Evolutionary conservation across 495 filamentous ascomycete genomes (phyloP).

Genomic region (Talaromyces proteolyticus): DNA sequence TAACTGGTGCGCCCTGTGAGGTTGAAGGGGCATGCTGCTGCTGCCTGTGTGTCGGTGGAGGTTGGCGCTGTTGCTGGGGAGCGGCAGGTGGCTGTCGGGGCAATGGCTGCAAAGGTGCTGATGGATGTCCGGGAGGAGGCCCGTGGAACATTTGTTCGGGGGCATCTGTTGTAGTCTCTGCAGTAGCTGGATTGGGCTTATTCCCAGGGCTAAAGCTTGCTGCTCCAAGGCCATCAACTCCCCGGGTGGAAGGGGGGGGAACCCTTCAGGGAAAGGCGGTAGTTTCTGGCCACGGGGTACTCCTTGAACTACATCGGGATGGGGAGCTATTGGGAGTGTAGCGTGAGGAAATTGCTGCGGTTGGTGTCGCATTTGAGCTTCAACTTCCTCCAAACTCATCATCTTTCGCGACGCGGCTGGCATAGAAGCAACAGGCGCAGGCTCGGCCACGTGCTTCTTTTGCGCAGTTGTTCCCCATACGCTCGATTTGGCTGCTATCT

Average conservation of each 20-base stretch:
- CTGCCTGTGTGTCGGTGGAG: too few relatives aligned
- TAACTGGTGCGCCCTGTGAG: conserved; percentile 34
- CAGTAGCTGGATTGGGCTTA: conserved; percentile 39
- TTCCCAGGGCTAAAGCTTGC: conserved; percentile 37
- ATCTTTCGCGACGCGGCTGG: conserved; percentile 60
- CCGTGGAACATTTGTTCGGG: conserved; percentile 33
- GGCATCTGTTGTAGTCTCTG: conserved; percentile 38
- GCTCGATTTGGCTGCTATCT: conserved; percentile 86
- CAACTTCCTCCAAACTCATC: conserved; percentile 95
- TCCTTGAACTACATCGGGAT: conserved; percentile 25
- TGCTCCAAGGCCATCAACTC: conserved; percentile 37
- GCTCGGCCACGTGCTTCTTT: conserved; percentile 23
- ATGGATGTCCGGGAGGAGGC: conserved; percentile 33
- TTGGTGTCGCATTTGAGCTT: conserved; percentile 82
- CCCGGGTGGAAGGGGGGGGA: conserved; percentile 24
- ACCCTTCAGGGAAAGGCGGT: conserved; percentile 32
- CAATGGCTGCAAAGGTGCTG: conserved; percentile 29
- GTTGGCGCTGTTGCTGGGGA: conserved; percentile 22
- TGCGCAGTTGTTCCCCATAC: conserved; percentile 79
- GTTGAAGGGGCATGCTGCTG: too few relatives aligned
- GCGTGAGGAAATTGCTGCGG: conserved; percentile 36
- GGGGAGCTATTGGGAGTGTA: conserved; percentile 24
- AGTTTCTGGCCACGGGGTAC: conserved; percentile 38
- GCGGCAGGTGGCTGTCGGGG: conserved; percentile 24
- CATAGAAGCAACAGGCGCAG: conserved; percentile 11